Conservation (phyloP, 73 alveolate species). For the Durusdinium trenchii region DNA sequence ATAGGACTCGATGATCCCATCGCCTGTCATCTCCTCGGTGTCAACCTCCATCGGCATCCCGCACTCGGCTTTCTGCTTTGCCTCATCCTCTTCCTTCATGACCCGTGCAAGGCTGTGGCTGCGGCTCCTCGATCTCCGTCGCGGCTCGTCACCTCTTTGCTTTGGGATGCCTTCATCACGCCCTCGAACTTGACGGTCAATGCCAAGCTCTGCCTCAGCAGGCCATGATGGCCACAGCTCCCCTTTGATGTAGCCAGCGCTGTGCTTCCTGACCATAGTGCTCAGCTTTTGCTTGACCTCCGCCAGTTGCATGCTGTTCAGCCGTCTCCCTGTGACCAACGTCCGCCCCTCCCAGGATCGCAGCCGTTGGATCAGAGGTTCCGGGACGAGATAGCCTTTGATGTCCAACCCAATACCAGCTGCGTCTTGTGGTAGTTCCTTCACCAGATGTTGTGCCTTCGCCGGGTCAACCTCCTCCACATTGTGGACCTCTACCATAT, state of each 20-base stretch:
- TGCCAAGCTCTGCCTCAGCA: background rate
- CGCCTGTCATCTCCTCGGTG: background rate
- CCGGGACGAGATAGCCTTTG: background rate
- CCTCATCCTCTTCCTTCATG: background rate
- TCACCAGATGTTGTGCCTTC: background rate
- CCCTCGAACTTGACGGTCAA: background rate
- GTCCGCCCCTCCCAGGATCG: background rate
- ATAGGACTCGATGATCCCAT: background rate
- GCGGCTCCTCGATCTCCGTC: background rate
- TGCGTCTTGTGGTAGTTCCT: background rate
- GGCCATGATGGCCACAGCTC: background rate
- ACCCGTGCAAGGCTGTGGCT: background rate
- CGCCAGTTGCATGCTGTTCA: too few relatives aligned
- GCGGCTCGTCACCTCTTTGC: background rate
- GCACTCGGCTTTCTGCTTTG: too few relatives aligned
- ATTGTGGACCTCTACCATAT: too few relatives aligned
- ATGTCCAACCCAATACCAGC: background rate
- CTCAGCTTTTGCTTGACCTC: background rate
- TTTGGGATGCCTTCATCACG: background rate
- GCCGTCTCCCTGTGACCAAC: background rate
- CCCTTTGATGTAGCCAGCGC: background rate
- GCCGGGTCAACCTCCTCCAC: background rate
- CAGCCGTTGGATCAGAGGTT: background rate
- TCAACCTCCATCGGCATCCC: too few relatives aligned
- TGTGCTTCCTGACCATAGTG: background rate